Percentiles rank a stretch among this genome's conserved stretches.
phyloP scores from a whole-genome alignment of 2,329 filamentous ascomycete genomes.

The Akanthomyces muscarius region DNA sequence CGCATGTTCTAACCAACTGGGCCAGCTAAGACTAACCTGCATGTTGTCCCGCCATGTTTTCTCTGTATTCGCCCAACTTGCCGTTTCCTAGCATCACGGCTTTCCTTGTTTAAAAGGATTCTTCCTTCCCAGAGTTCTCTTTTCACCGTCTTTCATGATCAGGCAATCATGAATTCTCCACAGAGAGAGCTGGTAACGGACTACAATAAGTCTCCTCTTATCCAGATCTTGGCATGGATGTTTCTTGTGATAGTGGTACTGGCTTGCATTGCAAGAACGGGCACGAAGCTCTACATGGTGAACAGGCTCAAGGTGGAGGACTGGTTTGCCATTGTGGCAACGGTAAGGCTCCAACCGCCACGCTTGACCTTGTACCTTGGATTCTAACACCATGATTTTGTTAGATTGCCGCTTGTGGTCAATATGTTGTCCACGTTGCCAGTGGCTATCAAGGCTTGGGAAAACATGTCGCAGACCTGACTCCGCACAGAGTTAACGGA shows the following conservation, averaged over 20 bases:
- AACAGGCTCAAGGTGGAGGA: slow-evolving; percentile 27
- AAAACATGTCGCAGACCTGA: slow-evolving; percentile 21
- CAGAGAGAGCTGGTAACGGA: slow-evolving; percentile 23
- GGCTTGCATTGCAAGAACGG: slow-evolving; percentile 24
- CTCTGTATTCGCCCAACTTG: no score
- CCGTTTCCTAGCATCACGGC: no score
- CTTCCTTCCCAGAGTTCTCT: background rate
- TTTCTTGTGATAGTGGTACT: slow-evolving; percentile 28
- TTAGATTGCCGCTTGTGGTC: background rate
- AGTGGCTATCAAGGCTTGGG: slow-evolving; percentile 26
- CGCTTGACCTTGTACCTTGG: background rate
- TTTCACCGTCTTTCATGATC: background rate
- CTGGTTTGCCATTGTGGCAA: slow-evolving; percentile 24
- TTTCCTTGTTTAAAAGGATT: no score
- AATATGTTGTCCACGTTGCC: slow-evolving; percentile 24
- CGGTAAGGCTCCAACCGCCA: slow-evolving; percentile 22
- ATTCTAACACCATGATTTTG: background rate
- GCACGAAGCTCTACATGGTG: slow-evolving; percentile 30
- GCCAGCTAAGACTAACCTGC: no score
- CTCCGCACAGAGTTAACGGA: slow-evolving; percentile 14
- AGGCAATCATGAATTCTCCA: background rate
- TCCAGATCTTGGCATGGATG: slow-evolving; percentile 29
- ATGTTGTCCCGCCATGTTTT: no score
- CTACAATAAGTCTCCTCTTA: slow-evolving; percentile 28
- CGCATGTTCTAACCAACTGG: no score